These are phyloP conservation scores for Populus hybrid DNA, from an alignment of 441 rosid genomes.

Conservation along the genomic window DNA sequence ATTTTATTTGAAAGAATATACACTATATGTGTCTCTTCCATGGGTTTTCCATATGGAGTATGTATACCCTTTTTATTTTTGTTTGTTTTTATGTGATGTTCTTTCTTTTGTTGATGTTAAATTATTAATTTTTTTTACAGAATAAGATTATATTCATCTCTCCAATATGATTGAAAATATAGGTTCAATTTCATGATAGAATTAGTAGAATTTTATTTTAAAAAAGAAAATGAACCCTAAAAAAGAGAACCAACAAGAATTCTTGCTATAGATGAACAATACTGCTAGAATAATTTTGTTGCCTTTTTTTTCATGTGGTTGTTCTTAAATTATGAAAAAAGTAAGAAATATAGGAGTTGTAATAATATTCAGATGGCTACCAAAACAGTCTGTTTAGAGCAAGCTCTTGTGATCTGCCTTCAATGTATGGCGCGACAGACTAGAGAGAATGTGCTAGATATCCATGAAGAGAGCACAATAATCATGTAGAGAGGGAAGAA, in stretches of 20 bases:
- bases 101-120: background rate
- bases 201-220: background rate
- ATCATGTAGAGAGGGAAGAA: slow-evolving; percentile 97
- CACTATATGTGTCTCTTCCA: background rate
- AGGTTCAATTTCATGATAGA: background rate
- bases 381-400: no score
- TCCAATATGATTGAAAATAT: background rate
- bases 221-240: background rate
- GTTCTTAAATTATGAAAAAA: background rate
- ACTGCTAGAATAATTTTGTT: background rate
- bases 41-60: background rate
- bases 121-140: background rate
- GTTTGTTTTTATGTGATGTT: background rate
- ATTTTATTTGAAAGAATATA: no score
- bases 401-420: slow-evolving; percentile 7
- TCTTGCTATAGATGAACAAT: no score
- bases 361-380: background rate
- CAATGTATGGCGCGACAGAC: slow-evolving; percentile 56
- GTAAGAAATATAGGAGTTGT: background rate
- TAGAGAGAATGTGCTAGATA: slow-evolving; percentile 84
- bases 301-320: no score
- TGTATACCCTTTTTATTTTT: background rate
- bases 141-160: background rate
- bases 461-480: slow-evolving; percentile 73
- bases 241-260: background rate